Base-by-base conservation (phyloP, 2,329 filamentous ascomycete species). In the Diplodia intermedia region DNA sequence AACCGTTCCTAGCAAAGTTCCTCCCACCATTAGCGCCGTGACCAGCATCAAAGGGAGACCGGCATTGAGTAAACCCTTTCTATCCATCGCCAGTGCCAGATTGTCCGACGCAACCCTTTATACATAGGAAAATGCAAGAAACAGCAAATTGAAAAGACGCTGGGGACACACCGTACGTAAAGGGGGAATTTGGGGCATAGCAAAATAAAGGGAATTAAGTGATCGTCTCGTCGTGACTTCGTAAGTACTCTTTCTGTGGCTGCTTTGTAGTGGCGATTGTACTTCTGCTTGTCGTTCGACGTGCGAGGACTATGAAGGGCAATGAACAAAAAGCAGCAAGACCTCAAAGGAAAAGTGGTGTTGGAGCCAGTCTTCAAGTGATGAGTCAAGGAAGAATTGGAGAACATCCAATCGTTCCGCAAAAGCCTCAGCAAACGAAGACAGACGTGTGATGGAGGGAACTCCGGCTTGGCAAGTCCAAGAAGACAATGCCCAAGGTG, bases 151-250 rank as follows among this genome's bases (percentile, higher is more conserved):
- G 57, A 61, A 49, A 61, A 40, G 14, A 49, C 38, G 26, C 15
- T 23, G 15, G 20, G 56, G 23, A 12, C 40, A 18, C 56, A 33
- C 38, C 33, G 49, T 26, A 49, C 29, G 40, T 60, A 36, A 43
- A 7, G 36, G 47, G 47, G 61, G 36, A 61, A 49, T 47, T 61
- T 20, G 20, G 29, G 61, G 40, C 2, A 47, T 3, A 52, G 38
- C 52, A 65, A 33, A 11, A 2, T 49, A 23, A 47, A 53, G 23
- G 61, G 61, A 65, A 53, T 65, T 53, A 65, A 38, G 61, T 9
- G 61, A 26, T 65, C 61, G 47, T 65, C 33, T 65, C 61, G 47
- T 65, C 61, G 61, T 65, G 61, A 53, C 61, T 38, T 65, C 61
- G 40, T 65, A 43, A 65, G 56, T 49, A 61, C 56, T 61, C 40